Evolutionary conservation across 148 eudicot genomes (phyloP), one percentile per base, ranked within the genome.

Genomic region (Vaccinium corymbosum): DNA sequence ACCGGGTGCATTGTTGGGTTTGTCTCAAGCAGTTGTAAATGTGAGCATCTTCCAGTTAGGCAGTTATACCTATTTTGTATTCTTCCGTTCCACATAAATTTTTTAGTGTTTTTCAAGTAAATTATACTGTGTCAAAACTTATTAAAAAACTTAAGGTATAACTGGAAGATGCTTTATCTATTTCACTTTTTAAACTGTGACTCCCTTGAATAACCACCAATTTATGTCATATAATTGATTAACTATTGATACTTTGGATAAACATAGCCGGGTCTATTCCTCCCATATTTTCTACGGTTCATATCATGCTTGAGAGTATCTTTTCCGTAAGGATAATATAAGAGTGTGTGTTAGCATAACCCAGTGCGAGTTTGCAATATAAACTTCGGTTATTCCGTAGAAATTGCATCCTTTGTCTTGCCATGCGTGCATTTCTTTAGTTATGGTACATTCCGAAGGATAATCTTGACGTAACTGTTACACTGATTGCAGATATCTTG

Each of bases 401-500:
- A 38, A 81, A 19, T 49, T 20, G 50, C 19, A 70, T 11, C 6
- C 20, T 20, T 11, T 29, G 78, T 71, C 62, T 82, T 80, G 38
- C 61, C 57, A 81, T 35, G 81, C 82, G 19, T 52, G 77, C 72
- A 9, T 55, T 80, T 52, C 76, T 66, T 51, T 32, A 51, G 50
- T 49, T 77, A 32, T 71, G 48, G 16, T 20, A 25, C 16, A 16
- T 55, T 66, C 27, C 22, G 76, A 7, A 15, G 17, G 76, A 27
- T 22, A 53, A 53, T 80, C 74, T 14, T 66, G 2, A 49, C 1
- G 29, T 68, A 49, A 25, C 32, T 35, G 68, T 70, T 64, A 56
- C 71, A 64, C 86, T 79, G 56, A 74, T 55, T 87, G 89, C 94
- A 97, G 99, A 97, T 97, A 89, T 93, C 99, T 48, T 97, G 99